Conservation (phyloP, 1,139 yeast species). For the Protomyces inundatus region DNA sequence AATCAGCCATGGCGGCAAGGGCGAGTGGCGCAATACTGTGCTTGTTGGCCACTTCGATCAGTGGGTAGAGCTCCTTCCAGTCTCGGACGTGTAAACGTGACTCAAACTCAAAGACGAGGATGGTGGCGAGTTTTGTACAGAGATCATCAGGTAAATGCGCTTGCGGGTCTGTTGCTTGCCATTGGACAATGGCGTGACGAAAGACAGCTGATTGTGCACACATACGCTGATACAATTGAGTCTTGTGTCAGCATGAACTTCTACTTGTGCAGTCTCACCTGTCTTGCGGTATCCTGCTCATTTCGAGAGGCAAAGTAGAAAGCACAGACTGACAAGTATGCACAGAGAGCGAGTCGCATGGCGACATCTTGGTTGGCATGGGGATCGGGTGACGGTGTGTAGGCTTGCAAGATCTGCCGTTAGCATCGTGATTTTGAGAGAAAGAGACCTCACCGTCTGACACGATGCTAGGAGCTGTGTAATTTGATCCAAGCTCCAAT, state of each 20-base stretch:
- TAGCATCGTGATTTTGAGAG: background rate
- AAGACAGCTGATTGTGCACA: background rate
- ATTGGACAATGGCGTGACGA: background rate
- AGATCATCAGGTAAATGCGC: background rate
- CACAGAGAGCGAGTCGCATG: background rate
- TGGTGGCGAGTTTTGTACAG: slow-evolving; percentile 3
- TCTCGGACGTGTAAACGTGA: background rate
- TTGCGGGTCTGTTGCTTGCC: background rate
- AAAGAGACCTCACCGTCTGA: background rate
- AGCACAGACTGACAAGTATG: background rate
- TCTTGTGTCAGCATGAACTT: background rate
- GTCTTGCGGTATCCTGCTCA: background rate
- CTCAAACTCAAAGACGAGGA: slow-evolving; percentile 16
- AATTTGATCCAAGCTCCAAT: slow-evolving; percentile 2
- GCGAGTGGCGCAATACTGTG: slow-evolving; percentile 20
- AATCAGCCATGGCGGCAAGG: slow-evolving; percentile 22
- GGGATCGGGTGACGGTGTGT: background rate
- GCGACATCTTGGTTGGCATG: background rate
- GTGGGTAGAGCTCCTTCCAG: slow-evolving; percentile 5
- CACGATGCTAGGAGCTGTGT: background rate
- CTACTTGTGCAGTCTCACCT: background rate
- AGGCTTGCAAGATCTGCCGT: background rate
- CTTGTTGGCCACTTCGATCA: slow-evolving; percentile 28
- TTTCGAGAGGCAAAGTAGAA: background rate
- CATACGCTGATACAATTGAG: background rate